Evolutionary conservation across 2,329 filamentous ascomycete genomes (phyloP), one percentile per base, ranked within the genome.

Genomic region (Aphanoascus verrucosus): DNA sequence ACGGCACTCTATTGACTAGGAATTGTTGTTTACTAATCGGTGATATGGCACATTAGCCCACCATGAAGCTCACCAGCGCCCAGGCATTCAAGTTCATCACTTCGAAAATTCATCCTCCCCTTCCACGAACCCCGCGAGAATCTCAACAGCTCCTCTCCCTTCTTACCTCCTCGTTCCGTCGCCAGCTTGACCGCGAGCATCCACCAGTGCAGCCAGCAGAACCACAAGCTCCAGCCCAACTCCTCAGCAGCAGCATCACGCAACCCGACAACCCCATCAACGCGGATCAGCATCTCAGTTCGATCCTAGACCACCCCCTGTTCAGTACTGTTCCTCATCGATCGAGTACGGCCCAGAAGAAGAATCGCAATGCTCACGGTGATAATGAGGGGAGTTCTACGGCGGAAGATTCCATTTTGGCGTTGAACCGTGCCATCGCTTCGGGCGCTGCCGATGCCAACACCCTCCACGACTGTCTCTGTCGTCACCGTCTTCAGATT

Each of bases 91-190:
- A 71, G 53, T 68, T 74, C 19, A 72, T 80, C 63, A 68, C 73
- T 9, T 72, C 74, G 23, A 81, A 77, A 63, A 72, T 84, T 40
- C 74, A 77, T 59, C 70, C 69, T 41, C 73, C 72, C 46, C 66
- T 71, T 31, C 69, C 81, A 20, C 70, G 82, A 14, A 79, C 74
- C 23, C 71, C 74, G 3, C 74, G 74, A 54, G 79, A 85, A 61
- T 81, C 77, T 14, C 72, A 79, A 57, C 76, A 80, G 60, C 71
- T 85, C 6, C 74, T 85, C 40, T 74, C 71, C 51, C 72, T 81
- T 17, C 74, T 85, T 58, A 83, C 80, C 19, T 75, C 73, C 40
- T 84, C 81, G 11, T 85, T 85, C 64, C 75, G 80, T 59, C 72
- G 75, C 48, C 80, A 84, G 55, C 74, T 85, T 41, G 81, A 85